phyloP scores from a whole-genome alignment of 1,139 yeast species.

The Suhomyces terraborum region DNA sequence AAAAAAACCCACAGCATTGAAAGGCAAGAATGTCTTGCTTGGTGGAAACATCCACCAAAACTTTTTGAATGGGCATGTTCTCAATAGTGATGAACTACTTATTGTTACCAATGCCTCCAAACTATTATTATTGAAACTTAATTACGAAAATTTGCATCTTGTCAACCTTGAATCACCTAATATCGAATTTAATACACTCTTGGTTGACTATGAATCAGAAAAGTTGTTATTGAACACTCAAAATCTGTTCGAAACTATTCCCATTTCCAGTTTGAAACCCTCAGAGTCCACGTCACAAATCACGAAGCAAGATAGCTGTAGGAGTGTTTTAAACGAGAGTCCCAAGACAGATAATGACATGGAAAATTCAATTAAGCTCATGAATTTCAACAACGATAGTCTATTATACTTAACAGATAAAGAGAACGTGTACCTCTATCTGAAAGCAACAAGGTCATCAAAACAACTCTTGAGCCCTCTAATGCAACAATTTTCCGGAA shows the following conservation, averaged over 20 bases:
- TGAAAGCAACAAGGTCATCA: slow-evolving; percentile 20
- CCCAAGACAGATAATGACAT: neutral
- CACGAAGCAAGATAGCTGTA: slow-evolving; percentile 3
- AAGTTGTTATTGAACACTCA: slow-evolving; percentile 14
- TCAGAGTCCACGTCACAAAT: neutral
- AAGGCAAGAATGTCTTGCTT: slow-evolving; percentile 60
- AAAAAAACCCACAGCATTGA: slow-evolving; percentile 34
- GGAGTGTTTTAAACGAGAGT: neutral
- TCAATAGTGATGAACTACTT: slow-evolving; percentile 43
- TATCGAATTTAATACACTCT: slow-evolving; percentile 21
- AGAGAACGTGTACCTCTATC: slow-evolving; percentile 23
- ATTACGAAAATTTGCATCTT: slow-evolving; percentile 28
- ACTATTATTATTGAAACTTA: slow-evolving; percentile 33
- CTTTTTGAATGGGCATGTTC: slow-evolving; percentile 42
- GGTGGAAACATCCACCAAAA: slow-evolving; percentile 50
- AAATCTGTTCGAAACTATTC: slow-evolving; percentile 1
- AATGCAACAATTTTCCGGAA: slow-evolving; percentile 38
- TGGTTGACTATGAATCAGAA: slow-evolving; percentile 27
- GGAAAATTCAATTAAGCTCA: neutral
- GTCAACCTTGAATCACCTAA: slow-evolving; percentile 22
- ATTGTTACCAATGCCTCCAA: slow-evolving; percentile 47
- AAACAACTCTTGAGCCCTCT: slow-evolving; percentile 31
- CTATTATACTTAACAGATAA: slow-evolving; percentile 13
- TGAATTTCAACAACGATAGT: neutral
- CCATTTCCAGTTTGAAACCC: slow-evolving; percentile 9